Percentiles rank a stretch among this genome's conserved stretches.
These are phyloP conservation scores for Hyaloscypha variabilis DNA, from an alignment of 495 filamentous ascomycete species.

Conservation along the genomic window DNA sequence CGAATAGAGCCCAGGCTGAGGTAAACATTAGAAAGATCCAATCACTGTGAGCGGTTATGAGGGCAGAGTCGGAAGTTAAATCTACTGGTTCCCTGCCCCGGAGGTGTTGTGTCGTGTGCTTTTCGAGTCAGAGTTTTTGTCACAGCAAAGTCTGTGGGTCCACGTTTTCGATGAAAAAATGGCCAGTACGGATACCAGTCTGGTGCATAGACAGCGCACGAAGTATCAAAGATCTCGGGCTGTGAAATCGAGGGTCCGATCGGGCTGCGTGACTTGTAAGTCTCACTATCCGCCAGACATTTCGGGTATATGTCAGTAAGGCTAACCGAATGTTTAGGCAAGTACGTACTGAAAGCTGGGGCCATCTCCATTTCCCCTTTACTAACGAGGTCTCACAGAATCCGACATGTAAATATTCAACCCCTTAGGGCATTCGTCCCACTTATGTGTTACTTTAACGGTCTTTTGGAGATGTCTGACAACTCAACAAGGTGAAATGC, in stretches of 20 bases:
- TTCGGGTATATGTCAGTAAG: neutral
- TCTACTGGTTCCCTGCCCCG: neutral
- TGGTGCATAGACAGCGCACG: neutral
- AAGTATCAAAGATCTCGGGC: neutral
- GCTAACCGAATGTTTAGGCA: neutral
- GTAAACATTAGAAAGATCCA: neutral
- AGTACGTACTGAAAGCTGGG: neutral
- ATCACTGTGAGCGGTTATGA: neutral
- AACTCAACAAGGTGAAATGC: no score
- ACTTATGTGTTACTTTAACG: no score
- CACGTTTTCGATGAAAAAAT: neutral
- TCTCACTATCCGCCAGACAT: neutral
- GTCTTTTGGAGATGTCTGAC: no score
- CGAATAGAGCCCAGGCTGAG: neutral
- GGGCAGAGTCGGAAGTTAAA: neutral
- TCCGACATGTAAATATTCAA: neutral
- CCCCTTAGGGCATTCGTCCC: no score
- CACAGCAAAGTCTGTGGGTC: neutral
- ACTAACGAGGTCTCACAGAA: neutral
- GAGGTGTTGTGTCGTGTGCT: neutral
- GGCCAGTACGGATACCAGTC: neutral
- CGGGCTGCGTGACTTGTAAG: neutral
- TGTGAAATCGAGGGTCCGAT: neutral
- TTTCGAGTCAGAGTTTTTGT: neutral
- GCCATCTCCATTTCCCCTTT: neutral